phyloP scores from a whole-genome alignment of 2,329 filamentous ascomycete species.

The Elsinoe ampelina region DNA sequence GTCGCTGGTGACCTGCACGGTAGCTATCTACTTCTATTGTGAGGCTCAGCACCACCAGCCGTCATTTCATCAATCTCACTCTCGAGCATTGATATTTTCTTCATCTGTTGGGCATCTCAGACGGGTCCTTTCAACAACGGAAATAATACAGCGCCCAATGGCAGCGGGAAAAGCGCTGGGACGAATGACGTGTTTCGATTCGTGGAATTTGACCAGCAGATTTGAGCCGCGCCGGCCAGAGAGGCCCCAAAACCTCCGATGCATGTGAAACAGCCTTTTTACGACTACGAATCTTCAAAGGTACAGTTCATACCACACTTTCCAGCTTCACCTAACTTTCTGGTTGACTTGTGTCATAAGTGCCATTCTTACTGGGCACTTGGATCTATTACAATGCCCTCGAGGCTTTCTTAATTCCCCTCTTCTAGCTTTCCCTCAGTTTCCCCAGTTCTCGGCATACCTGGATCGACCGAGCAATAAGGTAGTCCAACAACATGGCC shows the following conservation, averaged over 20 bases:
- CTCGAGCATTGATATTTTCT: slow-evolving; percentile 1
- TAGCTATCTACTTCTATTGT: background rate
- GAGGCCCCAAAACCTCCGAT: background rate
- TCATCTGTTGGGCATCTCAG: background rate
- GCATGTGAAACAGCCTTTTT: slow-evolving; percentile 10
- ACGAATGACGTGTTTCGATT: slow-evolving; percentile 9
- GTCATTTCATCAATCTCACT: background rate
- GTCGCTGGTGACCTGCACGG: background rate
- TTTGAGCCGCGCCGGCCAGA: background rate
- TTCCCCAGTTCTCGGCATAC: slow-evolving; percentile 12
- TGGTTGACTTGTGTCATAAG: background rate
- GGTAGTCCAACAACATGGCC: background rate
- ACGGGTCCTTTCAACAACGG: background rate
- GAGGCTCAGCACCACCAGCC: background rate
- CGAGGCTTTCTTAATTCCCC: background rate
- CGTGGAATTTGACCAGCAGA: slow-evolving; percentile 7
- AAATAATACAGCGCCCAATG: background rate
- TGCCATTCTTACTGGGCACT: background rate
- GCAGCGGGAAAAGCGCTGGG: background rate
- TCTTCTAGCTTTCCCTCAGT: background rate
- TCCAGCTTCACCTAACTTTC: background rate
- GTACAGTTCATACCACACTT: background rate
- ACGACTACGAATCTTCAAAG: background rate
- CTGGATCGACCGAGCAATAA: background rate
- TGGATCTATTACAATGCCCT: background rate